Percentiles rank a stretch among this genome's conserved stretches.
phyloP scores from a whole-genome alignment of 2,329 filamentous ascomycete species.

The Drechslerella stenobrocha region DNA sequence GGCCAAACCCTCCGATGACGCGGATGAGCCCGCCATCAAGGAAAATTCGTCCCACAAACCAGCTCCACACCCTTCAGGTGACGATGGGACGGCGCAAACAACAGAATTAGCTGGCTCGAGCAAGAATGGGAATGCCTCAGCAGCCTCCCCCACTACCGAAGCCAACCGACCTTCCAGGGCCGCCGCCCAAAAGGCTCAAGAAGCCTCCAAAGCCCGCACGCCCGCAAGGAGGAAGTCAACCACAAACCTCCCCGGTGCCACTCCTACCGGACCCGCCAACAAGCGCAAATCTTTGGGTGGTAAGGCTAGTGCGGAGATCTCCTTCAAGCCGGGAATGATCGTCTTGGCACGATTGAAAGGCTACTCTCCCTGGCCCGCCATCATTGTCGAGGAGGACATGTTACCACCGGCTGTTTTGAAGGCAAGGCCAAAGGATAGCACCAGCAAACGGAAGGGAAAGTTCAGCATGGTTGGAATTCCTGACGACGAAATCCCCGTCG shows the following conservation, averaged over 20 bases:
- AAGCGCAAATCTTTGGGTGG: conserved; percentile 48
- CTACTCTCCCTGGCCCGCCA: conserved; percentile 89
- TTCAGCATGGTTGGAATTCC: conserved; percentile 36
- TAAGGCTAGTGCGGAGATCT: conserved; percentile 57
- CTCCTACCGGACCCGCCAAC: conserved; percentile 55
- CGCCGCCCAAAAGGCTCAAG: conserved; percentile 43
- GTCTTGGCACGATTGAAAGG: conserved; percentile 94
- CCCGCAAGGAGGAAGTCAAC: conserved; percentile 52
- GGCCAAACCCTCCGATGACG: conserved; percentile 44
- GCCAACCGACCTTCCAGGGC: conserved; percentile 35
- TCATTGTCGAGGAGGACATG: conserved; percentile 94
- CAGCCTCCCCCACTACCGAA: conserved; percentile 22
- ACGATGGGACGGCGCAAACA: conserved; percentile 42
- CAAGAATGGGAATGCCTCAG: conserved; percentile 2
- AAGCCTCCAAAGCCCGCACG: conserved; percentile 42
- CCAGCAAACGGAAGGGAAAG: conserved; percentile 49
- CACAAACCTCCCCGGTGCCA: conserved; percentile 50
- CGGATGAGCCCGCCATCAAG: conserved; percentile 19
- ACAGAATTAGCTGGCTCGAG: conserved; percentile 10
- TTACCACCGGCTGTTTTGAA: conserved; percentile 76
- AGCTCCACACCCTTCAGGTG: conserved; percentile 32
- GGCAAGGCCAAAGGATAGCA: conserved; percentile 62
- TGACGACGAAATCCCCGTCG: conserved; percentile 42
- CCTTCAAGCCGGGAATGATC: conserved; percentile 87
- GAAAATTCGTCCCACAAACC: conserved; percentile 24